Conservation (phyloP, 768 basidiomycete species). For the Floccularia luteovirens region DNA sequence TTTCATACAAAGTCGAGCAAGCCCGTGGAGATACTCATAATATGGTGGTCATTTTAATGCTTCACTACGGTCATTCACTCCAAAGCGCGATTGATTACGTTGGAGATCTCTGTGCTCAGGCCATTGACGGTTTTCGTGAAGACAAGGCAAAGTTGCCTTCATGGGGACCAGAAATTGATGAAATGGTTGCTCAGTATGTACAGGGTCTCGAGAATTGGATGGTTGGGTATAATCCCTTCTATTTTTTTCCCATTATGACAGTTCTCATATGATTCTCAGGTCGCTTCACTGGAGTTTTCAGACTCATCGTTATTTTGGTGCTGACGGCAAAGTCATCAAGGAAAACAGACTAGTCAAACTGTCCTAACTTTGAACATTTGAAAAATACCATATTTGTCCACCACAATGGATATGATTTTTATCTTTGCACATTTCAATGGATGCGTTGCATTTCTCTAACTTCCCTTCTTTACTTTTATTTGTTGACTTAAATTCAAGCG, state of each 20-base stretch:
- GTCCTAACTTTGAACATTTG: conserved; percentile 18
- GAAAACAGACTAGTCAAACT: conserved; percentile 43
- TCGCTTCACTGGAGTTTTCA: conserved; percentile 69
- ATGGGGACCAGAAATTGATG: conserved; percentile 55
- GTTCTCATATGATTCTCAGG: no score
- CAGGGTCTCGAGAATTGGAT: conserved; percentile 66
- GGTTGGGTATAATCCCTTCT: conserved; percentile 37
- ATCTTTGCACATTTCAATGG: no score
- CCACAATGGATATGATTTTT: no score
- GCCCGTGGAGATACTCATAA: conserved; percentile 64
- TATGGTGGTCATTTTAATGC: conserved; percentile 67
- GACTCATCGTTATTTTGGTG: conserved; percentile 63
- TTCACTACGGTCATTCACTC: conserved; percentile 44
- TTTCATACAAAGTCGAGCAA: conserved; percentile 73
- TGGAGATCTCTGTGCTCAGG: conserved; percentile 50
- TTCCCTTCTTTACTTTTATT: no score
- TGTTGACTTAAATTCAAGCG: no score
- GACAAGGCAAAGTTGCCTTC: conserved; percentile 45
- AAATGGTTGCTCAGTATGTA: conserved; percentile 50
- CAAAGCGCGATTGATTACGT: conserved; percentile 61
- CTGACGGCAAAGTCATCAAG: conserved; percentile 46
- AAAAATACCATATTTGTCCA: no score
- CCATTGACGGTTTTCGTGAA: conserved; percentile 43
- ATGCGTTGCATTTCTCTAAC: no score
- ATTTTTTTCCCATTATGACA: conserved; percentile 3